Evolutionary conservation across 2,329 filamentous ascomycete species (phyloP).

Genomic region (Fusarium pseudocircinatum): DNA sequence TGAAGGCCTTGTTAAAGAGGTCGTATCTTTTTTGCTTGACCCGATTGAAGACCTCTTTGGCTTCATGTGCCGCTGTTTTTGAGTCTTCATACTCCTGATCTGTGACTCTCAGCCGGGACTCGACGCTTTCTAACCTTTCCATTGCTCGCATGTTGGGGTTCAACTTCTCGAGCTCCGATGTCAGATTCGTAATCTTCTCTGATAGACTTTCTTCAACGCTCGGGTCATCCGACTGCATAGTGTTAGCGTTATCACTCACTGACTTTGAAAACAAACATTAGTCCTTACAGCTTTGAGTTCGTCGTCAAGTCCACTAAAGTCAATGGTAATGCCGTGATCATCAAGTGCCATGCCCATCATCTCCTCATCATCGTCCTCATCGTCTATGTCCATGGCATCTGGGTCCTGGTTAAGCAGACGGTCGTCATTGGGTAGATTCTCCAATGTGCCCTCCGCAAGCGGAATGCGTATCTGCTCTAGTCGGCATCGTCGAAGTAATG

Average conservation of each 20-base stretch:
- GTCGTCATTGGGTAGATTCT: constrained; percentile 88
- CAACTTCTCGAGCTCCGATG: constrained; percentile 87
- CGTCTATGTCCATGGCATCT: constrained; percentile 94
- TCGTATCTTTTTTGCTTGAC: constrained; percentile 86
- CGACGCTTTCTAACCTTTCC: constrained; percentile 87
- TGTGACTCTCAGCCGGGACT: constrained; percentile 81
- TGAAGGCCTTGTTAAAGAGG: constrained; percentile 94
- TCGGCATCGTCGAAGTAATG: constrained; percentile 86
- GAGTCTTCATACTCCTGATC: constrained; percentile 92
- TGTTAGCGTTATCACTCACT: constrained; percentile 41
- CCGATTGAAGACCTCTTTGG: constrained; percentile 84
- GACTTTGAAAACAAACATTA: neutral
- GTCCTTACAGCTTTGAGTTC: constrained; percentile 78
- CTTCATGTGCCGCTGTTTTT: constrained; percentile 75
- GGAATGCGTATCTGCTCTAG: constrained; percentile 93
- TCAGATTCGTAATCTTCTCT: constrained; percentile 79
- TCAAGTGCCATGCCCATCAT: constrained; percentile 75
- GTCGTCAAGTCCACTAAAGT: constrained; percentile 84
- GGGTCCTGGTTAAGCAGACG: constrained; percentile 78
- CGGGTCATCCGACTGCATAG: constrained; percentile 69
- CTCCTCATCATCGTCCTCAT: constrained; percentile 72
- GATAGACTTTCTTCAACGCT: constrained; percentile 79
- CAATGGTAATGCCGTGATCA: constrained; percentile 90
- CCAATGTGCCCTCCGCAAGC: constrained; percentile 78
- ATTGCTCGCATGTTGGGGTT: constrained; percentile 97